phyloP scores from a whole-genome alignment of 2,329 filamentous ascomycete genomes.

The Domatiomyces catenatus region DNA sequence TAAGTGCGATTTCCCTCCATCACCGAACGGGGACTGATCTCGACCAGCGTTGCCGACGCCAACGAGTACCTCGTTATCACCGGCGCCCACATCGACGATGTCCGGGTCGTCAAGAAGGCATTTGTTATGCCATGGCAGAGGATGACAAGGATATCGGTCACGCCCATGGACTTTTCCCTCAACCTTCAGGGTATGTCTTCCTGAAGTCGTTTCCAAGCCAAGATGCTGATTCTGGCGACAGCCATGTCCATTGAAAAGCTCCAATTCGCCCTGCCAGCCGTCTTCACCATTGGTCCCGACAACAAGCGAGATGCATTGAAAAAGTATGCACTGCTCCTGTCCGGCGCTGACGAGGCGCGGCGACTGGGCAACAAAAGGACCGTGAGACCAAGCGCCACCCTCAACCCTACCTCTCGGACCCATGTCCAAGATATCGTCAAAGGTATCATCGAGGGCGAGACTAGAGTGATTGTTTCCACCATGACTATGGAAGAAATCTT shows the following conservation, averaged over 20 bases:
- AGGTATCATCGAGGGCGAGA: constrained; percentile 81
- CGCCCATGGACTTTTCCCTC: constrained; percentile 61
- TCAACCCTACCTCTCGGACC: constrained; percentile 34
- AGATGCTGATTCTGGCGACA: background rate
- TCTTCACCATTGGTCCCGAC: constrained; percentile 73
- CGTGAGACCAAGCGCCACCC: constrained; percentile 15
- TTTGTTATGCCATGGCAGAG: constrained; percentile 59
- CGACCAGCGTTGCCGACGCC: constrained; percentile 55
- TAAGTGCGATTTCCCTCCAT: background rate
- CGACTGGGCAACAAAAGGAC: constrained; percentile 22
- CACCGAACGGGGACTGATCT: constrained; percentile 12
- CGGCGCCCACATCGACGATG: constrained; percentile 57
- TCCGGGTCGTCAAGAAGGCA: constrained; percentile 65
- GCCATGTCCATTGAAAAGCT: constrained; percentile 85
- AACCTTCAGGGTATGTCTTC: constrained; percentile 40
- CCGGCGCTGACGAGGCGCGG: constrained; percentile 38
- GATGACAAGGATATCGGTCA: constrained; percentile 26
- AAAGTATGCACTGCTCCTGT: constrained; percentile 70
- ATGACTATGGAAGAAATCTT: constrained; percentile 95
- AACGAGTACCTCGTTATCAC: constrained; percentile 80
- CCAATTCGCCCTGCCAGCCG: constrained; percentile 64
- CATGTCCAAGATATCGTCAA: constrained; percentile 77
- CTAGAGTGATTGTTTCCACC: constrained; percentile 62
- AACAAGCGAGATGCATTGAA: constrained; percentile 54
- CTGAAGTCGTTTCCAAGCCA: background rate